Conservation (phyloP, 2,329 filamentous ascomycete species). For the Aspergillus ustus region DNA sequence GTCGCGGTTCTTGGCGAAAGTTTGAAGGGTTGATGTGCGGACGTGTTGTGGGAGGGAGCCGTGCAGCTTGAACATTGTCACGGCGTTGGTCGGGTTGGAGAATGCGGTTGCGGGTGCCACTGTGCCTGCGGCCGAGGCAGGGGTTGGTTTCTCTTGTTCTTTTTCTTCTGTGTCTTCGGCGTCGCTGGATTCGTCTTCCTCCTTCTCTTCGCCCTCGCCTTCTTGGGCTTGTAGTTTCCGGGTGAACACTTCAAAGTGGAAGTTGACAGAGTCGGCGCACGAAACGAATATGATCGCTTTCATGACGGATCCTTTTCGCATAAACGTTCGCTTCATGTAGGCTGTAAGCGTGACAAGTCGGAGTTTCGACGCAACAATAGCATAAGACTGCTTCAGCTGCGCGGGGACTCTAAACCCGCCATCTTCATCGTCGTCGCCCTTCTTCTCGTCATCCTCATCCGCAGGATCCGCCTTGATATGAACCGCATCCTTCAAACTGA, state of each 20-base stretch:
- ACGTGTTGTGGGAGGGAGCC: conserved; percentile 87
- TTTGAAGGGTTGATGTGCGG: conserved; percentile 81
- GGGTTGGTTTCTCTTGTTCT: conserved; percentile 28
- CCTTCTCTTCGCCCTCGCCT: conserved; percentile 31
- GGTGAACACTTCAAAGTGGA: conserved; percentile 85
- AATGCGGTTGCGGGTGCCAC: conserved; percentile 68
- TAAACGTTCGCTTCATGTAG: conserved; percentile 83
- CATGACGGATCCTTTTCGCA: conserved; percentile 87
- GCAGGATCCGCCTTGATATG: conserved; percentile 74
- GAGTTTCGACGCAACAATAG: conserved; percentile 85
- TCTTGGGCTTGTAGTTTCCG: conserved; percentile 38
- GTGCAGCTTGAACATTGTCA: conserved; percentile 85
- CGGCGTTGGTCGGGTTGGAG: conserved; percentile 74
- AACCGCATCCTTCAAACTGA: conserved; percentile 89
- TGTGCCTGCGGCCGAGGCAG: conserved; percentile 44
- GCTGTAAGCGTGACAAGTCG: conserved; percentile 86
- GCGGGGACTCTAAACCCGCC: conserved; percentile 78
- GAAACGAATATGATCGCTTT: conserved; percentile 97
- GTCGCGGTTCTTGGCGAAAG: conserved; percentile 74
- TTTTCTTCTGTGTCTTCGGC: conserved; percentile 20
- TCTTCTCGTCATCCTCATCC: conserved; percentile 59
- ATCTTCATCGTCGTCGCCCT: conserved; percentile 55
- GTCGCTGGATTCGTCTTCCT: conserved; percentile 23
- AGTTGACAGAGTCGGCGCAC: conserved; percentile 95
- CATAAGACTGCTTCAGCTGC: conserved; percentile 90